Base-by-base conservation (phyloP, 106 monocot species). In the Triglochin maritima region DNA sequence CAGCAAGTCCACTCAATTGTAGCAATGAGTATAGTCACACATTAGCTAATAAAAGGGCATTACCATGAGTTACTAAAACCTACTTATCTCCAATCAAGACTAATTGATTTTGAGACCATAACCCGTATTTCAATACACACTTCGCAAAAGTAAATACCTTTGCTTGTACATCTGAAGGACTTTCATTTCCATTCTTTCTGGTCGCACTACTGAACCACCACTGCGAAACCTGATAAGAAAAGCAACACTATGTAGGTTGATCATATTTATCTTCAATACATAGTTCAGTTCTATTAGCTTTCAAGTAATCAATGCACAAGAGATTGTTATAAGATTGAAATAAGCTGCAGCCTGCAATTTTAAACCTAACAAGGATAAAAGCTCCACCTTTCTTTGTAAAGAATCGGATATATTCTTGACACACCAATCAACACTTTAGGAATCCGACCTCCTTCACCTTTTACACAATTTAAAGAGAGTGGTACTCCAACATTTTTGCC, bases 391-490 rank as follows among this genome's bases (percentile, higher is more conserved):
- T 95, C 95, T 69, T 83, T 90, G 53, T 90, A 95, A 29, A 95
- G 68, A 62, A 90, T 61, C 10, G 95, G 95, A 82, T 95, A 95
- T 12, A 95, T 74, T 3, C 83, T 75, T 61, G 69, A 69, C 29
- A 95, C 44, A 13, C 90, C 95, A 71, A 90, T 81, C 69, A 95
- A 72, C 46, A 87, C 84, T 70, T 67, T 77, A 29, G 90, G 95
- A 80, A 87, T 72, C 72, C 61, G 72, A 64, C 95, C 95, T 5
- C 95, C 95, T 51, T 60, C 75, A 66, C 54, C 67, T 63, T 87
- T 94, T 44, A 94, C 83, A 66, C 89, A 94, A 41, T 75, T 85
- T 78, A 94, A 94, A 59, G 89, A 87, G 73, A 94, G 52, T 64
- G 94, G 94, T 64, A 63, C 64, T 53, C 84, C 78, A 76, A 53